Evolutionary conservation across 768 basidiomycete species (phyloP).

Genomic region (Trametes maxima): DNA sequence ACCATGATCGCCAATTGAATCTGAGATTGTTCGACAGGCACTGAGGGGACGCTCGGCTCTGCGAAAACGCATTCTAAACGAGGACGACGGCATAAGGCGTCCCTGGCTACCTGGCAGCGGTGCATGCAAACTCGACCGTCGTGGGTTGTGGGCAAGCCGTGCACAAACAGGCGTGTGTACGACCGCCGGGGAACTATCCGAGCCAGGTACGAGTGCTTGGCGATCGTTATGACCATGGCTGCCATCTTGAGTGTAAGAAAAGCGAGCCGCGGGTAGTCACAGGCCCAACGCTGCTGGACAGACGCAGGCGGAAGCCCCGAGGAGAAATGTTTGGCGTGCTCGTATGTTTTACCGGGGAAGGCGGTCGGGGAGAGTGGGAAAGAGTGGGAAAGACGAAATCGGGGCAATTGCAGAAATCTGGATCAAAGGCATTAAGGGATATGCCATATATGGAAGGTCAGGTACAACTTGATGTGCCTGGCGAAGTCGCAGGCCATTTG

Average conservation of each 20-base stretch:
- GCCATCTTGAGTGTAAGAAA: slow-evolving; percentile 9
- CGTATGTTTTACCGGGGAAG: neutral
- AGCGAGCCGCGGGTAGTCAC: neutral
- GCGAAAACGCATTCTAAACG: neutral
- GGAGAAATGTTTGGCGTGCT: neutral
- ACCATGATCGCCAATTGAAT: slow-evolving; percentile 1
- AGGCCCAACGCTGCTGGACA: neutral
- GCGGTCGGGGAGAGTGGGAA: neutral
- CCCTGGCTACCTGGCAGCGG: neutral
- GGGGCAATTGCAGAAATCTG: slow-evolving; percentile 3
- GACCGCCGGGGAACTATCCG: neutral
- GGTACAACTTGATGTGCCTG: slow-evolving; percentile 25
- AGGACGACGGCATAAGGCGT: slow-evolving; percentile 1
- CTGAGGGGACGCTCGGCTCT: neutral
- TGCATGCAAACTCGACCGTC: neutral
- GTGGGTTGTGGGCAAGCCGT: neutral
- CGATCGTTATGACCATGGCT: neutral
- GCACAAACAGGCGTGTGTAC: neutral
- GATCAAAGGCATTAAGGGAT: slow-evolving; percentile 15
- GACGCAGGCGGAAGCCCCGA: neutral
- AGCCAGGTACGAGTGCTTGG: slow-evolving; percentile 11
- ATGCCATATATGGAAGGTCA: slow-evolving; percentile 15
- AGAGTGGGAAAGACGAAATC: neutral
- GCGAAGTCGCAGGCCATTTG: slow-evolving; percentile 15
- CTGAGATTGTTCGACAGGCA: slow-evolving; percentile 8